Conservation (phyloP, 768 basidiomycete genomes). For the Kwoniella dendrophila region DNA sequence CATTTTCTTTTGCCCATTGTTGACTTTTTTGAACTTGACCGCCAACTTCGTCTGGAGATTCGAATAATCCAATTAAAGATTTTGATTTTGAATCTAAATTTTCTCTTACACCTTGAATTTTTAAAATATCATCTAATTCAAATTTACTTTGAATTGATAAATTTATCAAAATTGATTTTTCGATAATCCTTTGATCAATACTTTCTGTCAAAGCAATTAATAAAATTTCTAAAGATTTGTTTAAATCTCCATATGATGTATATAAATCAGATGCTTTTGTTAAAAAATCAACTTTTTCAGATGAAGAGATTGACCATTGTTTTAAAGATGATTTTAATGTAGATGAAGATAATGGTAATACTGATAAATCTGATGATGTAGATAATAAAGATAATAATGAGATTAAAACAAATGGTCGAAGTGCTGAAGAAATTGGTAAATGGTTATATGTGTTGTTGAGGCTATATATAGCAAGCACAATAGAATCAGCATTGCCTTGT, state of each 20-base stretch:
- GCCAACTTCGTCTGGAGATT: constrained; percentile 41
- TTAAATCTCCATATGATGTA: constrained; percentile 26
- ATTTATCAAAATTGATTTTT: constrained; percentile 40
- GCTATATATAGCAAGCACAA: constrained; percentile 19
- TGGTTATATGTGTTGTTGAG: constrained; percentile 55
- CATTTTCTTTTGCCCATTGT: constrained; percentile 43
- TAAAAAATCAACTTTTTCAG: constrained; percentile 48
- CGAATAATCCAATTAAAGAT: constrained; percentile 48
- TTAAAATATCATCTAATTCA: constrained; percentile 42
- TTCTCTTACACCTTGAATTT: constrained; percentile 36
- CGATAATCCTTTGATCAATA: constrained; percentile 29
- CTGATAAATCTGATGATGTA: constrained; percentile 38
- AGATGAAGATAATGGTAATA: constrained; percentile 41
- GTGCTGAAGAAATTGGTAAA: constrained; percentile 45
- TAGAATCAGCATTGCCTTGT: not conserved
- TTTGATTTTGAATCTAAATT: constrained; percentile 31
- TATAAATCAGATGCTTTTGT: constrained; percentile 42
- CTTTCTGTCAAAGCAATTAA: constrained; percentile 33
- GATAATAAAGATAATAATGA: constrained; percentile 47
- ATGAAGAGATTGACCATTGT: constrained; percentile 45
- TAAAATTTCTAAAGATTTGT: constrained; percentile 42
- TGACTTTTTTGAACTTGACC: constrained; percentile 39
- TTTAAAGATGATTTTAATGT: constrained; percentile 31
- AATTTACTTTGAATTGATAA: constrained; percentile 40
- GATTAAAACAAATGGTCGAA: constrained; percentile 47